Base-by-base conservation (phyloP, 345 rosid species). In the Cardamine occulta region DNA sequence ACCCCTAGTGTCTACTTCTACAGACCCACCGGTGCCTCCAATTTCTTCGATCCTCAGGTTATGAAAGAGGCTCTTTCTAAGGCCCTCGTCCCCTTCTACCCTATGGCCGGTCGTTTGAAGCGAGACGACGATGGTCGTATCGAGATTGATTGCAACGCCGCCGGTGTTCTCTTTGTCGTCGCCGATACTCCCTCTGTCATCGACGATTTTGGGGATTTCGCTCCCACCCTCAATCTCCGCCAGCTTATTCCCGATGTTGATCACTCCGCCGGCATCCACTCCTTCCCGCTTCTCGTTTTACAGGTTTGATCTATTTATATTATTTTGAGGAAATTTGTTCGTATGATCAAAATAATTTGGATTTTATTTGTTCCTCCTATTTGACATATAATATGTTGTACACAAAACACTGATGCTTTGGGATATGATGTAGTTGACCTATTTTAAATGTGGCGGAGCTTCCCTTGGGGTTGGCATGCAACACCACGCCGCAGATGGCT, bases 401-500 rank as follows among this genome's bases (percentile, higher is more conserved):
- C 37, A 34, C 37, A 34, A 34, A 34, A 34, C 37, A 34, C 37
- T 34, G 37, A 34, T 34, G 37, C 10, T 34, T 34, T 34, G 37
- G 37, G 45, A 40, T 40, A 34, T 12, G 44, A 28, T 28, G 31
- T 59, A 93, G 98, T 86, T 93, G 42, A 94, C 98, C 21, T 78
- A 78, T 77, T 90, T 94, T 79, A 94, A 91, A 80, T 94, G 98
- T 32, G 97, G 98, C 10, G 96, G 98, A 72, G 93, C 79, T 40
- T 91, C 98, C n/a, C 93, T 94, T 55, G 98, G 98, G 0, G 98
- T 91, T 35, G 98, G 98, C 17, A 91, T 94, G 96, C 97, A 94
- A 69, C 98, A 94, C 78, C 93, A 91, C 73, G 93, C 63, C 1
- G 98, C 98, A 1, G 98, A 94, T 76, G 98, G 98, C 37, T 91